A percentile compares a stretch with the other conserved stretches of the same genome.
Conservation (phyloP, 305 asterid genomes). For the Nicotiana rustica region DNA sequence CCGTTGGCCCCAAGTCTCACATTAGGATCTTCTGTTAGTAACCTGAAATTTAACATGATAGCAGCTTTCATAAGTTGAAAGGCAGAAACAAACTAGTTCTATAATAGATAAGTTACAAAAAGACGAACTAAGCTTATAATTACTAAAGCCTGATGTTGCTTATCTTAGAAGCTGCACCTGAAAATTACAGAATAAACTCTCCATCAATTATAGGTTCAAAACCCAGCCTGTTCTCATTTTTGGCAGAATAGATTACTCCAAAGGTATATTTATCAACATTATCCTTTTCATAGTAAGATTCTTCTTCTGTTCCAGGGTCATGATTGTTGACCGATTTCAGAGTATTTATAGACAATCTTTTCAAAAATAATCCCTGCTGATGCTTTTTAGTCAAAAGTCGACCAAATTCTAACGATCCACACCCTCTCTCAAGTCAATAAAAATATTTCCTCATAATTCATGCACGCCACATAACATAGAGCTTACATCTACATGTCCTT, state of each 20-base stretch:
- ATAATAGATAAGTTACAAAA: slow-evolving; percentile 18
- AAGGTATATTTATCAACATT: not conserved
- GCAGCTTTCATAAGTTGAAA: slow-evolving; percentile 27
- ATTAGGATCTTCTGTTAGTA: slow-evolving; percentile 95
- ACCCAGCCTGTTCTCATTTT: slow-evolving; percentile 10
- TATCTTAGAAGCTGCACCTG: slow-evolving; percentile 15
- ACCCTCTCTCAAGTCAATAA: slow-evolving; percentile 24
- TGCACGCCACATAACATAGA: not conserved
- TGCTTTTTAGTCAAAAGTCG: slow-evolving; percentile 27
- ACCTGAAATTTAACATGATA: slow-evolving; percentile 51
- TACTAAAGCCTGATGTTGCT: slow-evolving; percentile 13
- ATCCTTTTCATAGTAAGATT: slow-evolving; percentile 17
- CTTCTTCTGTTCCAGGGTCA: not conserved
- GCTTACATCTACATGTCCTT: slow-evolving; percentile 10
- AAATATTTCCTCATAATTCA: slow-evolving; percentile 2
- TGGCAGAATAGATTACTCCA: slow-evolving; percentile 14
- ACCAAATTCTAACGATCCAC: slow-evolving; percentile 6
- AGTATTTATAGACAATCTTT: not conserved
- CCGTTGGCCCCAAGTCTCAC: slow-evolving; percentile 97
- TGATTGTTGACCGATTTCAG: not conserved
- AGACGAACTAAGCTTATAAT: slow-evolving; percentile 1
- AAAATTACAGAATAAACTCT: slow-evolving; percentile 15
- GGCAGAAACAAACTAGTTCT: slow-evolving; percentile 15
- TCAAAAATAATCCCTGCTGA: not conserved
- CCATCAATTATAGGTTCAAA: not conserved